A percentile compares a stretch with the other conserved stretches of the same genome.
phyloP scores from a whole-genome alignment of 768 basidiomycete species.

The Trametes elegans region DNA sequence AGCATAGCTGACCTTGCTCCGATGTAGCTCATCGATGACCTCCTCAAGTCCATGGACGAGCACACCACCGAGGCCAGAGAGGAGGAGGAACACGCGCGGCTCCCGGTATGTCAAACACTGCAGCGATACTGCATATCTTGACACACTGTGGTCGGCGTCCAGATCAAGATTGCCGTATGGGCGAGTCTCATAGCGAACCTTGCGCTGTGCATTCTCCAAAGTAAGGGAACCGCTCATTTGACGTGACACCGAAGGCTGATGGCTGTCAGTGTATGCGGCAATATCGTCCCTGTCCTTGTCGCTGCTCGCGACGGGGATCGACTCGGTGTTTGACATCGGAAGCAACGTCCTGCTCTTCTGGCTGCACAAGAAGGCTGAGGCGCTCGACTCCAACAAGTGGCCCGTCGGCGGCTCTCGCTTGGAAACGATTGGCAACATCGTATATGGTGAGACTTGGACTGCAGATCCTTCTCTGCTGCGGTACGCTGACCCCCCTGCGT shows the following conservation, averaged over 20 bases:
- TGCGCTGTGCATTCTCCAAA: constrained; percentile 65
- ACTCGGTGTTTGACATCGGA: constrained; percentile 81
- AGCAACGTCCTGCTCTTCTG: constrained; percentile 81
- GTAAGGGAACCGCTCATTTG: constrained; percentile 37
- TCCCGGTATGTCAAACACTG: constrained; percentile 49
- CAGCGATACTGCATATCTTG: neutral
- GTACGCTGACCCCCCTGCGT: neutral
- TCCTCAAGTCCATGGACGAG: constrained; percentile 89
- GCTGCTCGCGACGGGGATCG: constrained; percentile 85
- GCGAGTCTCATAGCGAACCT: constrained; percentile 81
- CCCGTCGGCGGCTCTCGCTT: constrained; percentile 89
- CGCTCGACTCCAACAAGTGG: constrained; percentile 82
- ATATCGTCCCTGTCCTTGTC: constrained; percentile 81
- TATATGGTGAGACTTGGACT: constrained; percentile 62
- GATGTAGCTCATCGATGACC: constrained; percentile 72
- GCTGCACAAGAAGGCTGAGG: constrained; percentile 70
- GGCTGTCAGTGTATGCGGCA: constrained; percentile 80
- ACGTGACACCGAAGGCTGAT: constrained; percentile 4
- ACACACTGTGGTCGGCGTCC: neutral
- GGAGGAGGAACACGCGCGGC: constrained; percentile 62
- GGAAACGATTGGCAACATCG: constrained; percentile 86
- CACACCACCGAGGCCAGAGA: constrained; percentile 80
- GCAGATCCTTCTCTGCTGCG: no score
- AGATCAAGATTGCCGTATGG: constrained; percentile 89
- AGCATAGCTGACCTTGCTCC: constrained; percentile 8